Conservation (phyloP, 805 yeast species). For the Myxozyma kluyveri region DNA sequence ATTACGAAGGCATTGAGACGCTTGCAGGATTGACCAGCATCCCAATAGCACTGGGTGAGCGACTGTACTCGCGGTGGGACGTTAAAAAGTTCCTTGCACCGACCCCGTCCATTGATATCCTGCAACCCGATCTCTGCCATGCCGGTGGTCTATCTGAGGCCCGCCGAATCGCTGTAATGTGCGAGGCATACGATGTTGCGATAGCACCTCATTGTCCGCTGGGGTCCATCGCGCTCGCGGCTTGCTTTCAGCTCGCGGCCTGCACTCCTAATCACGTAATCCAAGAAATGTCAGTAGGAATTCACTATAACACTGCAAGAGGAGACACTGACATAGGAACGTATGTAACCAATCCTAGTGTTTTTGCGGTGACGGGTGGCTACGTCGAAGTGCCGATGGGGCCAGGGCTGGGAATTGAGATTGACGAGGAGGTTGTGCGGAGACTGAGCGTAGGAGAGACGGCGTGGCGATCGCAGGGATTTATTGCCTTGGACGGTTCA, state of each 20-base stretch:
- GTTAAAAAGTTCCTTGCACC: slow-evolving; percentile 33
- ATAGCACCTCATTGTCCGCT: slow-evolving; percentile 38
- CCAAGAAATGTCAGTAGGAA: slow-evolving; percentile 34
- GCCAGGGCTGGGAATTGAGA: slow-evolving; percentile 36
- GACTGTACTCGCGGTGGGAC: slow-evolving; percentile 34
- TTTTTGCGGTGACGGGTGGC: slow-evolving; percentile 33
- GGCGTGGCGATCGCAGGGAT: slow-evolving; percentile 23
- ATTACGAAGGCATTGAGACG: slow-evolving; percentile 32
- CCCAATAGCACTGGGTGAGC: slow-evolving; percentile 37
- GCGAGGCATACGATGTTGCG: slow-evolving; percentile 37
- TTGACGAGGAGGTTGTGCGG: slow-evolving; percentile 23
- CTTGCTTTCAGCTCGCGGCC: slow-evolving; percentile 34
- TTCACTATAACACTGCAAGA: slow-evolving; percentile 35
- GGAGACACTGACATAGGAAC: slow-evolving; percentile 32
- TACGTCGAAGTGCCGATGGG: slow-evolving; percentile 30
- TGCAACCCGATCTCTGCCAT: slow-evolving; percentile 37
- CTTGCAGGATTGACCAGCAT: slow-evolving; percentile 31
- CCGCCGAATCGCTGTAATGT: slow-evolving; percentile 34
- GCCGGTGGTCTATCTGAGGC: slow-evolving; percentile 37
- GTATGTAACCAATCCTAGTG: slow-evolving; percentile 32
- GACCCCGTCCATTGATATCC: slow-evolving; percentile 32
- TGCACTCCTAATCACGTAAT: slow-evolving; percentile 33
- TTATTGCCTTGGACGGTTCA: slow-evolving; percentile 17
- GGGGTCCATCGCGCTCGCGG: slow-evolving; percentile 37
- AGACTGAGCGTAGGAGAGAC: slow-evolving; percentile 14